Base-by-base conservation (phyloP, 192 early-diverging fungal genomes). In the Coemansia sp. region DNA sequence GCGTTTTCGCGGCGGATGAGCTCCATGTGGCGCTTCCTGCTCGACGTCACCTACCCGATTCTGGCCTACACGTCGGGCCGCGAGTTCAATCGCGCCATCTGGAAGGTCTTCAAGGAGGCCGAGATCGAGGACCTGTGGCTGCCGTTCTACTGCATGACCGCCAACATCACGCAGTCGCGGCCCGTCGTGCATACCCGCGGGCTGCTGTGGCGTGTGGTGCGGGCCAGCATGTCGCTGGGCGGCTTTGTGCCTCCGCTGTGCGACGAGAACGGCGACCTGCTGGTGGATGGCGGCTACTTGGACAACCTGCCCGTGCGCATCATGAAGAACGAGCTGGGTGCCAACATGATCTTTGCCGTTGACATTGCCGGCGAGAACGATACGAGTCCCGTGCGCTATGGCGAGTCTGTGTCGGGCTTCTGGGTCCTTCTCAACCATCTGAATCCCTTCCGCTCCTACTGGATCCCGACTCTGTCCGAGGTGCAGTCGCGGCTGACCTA, bases 91-190 rank as follows among this genome's bases (percentile, higher is more conserved):
- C 88, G 97, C 13, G 89, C 87, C 28, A 89, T 98, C 53, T 98
- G 94, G 94, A 99, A 96, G 75, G 91, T 92, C 56, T 94, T 99
- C 65, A 83, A 78, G 12, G 93, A 98, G 56, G 89, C 90, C 6
- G 91, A 93, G 59, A 97, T 99, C 57, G 96, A 99, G 82, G 97
- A 99, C 59, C 88, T 94, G 73, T 99, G 97, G 97, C 73, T 99
- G 25, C 91, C 95, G 0, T 99, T 94, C 65, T 99, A 92, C 85
- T 90, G 90, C 61, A 90, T 95, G 43, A 95, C 94, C 0, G 94
- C 95, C 35, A 99, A 99, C 76, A 96, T 99, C 68, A 98, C 96
- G 0, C 89, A 86, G 72, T 97, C 95, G 23, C 88, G 94, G 39
- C 90, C 95, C 85, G 96, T 97, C 62, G 86, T 94, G 6, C 95